These are phyloP conservation scores for Mallotus repandus DNA, from an alignment of 441 rosid species.

Conservation along the genomic window DNA sequence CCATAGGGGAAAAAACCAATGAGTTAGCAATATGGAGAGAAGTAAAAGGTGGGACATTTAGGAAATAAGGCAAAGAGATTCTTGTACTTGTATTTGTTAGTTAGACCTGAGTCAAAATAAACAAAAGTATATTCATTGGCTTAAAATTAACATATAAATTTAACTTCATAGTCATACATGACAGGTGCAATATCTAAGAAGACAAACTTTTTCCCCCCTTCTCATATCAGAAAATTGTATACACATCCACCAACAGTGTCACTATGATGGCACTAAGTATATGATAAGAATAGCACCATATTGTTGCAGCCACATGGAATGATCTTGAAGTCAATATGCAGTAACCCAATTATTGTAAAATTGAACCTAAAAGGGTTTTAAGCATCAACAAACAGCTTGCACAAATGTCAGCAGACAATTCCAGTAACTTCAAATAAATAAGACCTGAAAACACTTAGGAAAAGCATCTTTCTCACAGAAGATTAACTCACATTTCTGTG, in stretches of 20 bases:
- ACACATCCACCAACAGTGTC: background rate
- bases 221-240: background rate
- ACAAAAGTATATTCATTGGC: background rate
- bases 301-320: background rate
- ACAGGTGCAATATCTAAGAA: background rate
- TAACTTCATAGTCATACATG: background rate
- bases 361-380: background rate
- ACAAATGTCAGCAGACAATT: background rate
- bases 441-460: background rate
- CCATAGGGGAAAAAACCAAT: conserved; percentile 2
- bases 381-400: background rate
- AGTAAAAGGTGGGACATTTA: background rate
- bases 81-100: background rate
- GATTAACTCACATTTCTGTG: background rate
- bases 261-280: background rate
- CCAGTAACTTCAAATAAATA: too few relatives aligned
- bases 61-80: background rate
- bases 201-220: background rate
- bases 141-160: background rate
- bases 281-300: background rate
- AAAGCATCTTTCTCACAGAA: background rate
- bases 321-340: background rate
- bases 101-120: background rate
- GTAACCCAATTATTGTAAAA: too few relatives aligned
- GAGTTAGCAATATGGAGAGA: conserved; percentile 17